Evolutionary conservation across 352 stramenopile genomes (phyloP).

Genomic region (Globisporangium nunn): DNA sequence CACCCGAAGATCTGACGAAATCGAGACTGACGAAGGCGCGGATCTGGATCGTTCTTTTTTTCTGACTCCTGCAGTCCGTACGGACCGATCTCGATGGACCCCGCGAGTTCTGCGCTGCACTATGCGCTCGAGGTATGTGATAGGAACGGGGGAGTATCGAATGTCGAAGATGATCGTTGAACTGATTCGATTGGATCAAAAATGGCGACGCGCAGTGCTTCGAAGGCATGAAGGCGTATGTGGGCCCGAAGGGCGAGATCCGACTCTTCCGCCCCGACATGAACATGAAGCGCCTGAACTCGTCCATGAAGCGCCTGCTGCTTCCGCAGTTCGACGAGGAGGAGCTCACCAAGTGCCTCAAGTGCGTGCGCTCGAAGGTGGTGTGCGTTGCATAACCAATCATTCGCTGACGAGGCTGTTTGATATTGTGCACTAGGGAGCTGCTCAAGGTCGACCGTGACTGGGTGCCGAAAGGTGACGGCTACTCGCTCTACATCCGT

Average conservation of each 20-base stretch:
- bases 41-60: not conserved
- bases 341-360: conserved; percentile 89
- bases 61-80: conserved; percentile 54
- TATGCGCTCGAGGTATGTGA: conserved; percentile 82
- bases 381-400: not conserved
- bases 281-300: conserved; percentile 95
- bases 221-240: conserved; percentile 95
- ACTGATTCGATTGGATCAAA: not conserved
- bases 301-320: conserved; percentile 90
- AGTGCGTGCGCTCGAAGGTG: conserved; percentile 25
- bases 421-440: conserved; percentile 18
- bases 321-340: conserved; percentile 89
- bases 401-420: not conserved
- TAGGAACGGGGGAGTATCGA: not conserved
- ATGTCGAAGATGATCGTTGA: not conserved
- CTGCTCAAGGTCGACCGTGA: conserved; percentile 79
- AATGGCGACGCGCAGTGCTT: conserved; percentile 65
- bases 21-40: not conserved
- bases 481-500: conserved; percentile 95
- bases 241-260: conserved; percentile 75
- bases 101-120: conserved; percentile 90
- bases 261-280: conserved; percentile 94
- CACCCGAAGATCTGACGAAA: not conserved
- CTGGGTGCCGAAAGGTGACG: conserved; percentile 93
- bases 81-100: conserved; percentile 87